Percentiles rank a stretch among this genome's conserved stretches.
These are phyloP conservation scores for Rutidosis leptorrhynchoides DNA, from an alignment of 129 eudicot genomes.

Conservation along the genomic window DNA sequence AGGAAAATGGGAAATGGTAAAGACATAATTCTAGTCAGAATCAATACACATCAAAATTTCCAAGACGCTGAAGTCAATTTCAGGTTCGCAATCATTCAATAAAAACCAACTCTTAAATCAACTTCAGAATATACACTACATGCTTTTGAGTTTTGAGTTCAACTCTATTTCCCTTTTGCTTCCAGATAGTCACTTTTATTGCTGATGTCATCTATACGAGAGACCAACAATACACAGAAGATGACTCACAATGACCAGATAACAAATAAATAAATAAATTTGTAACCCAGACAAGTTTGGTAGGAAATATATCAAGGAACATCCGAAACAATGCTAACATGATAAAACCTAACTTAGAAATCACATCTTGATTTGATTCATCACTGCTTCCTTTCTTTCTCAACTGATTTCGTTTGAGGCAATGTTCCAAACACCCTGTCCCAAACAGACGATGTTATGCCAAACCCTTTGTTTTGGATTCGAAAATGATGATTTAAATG, in stretches of 20 bases:
- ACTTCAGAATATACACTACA: neutral
- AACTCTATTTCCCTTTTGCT: too few relatives aligned
- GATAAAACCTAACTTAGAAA: slow-evolving; percentile 26
- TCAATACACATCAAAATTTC: too few relatives aligned
- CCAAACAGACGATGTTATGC: slow-evolving; percentile 86
- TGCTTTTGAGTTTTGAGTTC: too few relatives aligned
- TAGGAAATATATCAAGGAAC: slow-evolving; percentile 1
- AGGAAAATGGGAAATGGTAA: too few relatives aligned
- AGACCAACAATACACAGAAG: neutral
- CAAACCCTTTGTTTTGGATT: slow-evolving; percentile 77
- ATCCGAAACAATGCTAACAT: slow-evolving; percentile 24
- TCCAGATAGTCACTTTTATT: neutral
- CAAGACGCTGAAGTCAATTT: too few relatives aligned
- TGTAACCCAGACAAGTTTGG: slow-evolving; percentile 2
- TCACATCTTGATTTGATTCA: slow-evolving; percentile 5
- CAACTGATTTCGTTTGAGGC: slow-evolving; percentile 54
- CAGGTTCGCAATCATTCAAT: neutral
- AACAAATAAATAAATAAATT: neutral
- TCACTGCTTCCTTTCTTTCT: slow-evolving; percentile 36
- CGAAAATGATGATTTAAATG: slow-evolving; percentile 94
- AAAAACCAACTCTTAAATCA: neutral
- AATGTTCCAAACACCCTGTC: slow-evolving; percentile 79
- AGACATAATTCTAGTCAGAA: too few relatives aligned
- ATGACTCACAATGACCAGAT: neutral
- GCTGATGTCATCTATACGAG: neutral